Evolutionary conservation across 208 protist species (phyloP).

Genomic region (Leishmania amazonensis): DNA sequence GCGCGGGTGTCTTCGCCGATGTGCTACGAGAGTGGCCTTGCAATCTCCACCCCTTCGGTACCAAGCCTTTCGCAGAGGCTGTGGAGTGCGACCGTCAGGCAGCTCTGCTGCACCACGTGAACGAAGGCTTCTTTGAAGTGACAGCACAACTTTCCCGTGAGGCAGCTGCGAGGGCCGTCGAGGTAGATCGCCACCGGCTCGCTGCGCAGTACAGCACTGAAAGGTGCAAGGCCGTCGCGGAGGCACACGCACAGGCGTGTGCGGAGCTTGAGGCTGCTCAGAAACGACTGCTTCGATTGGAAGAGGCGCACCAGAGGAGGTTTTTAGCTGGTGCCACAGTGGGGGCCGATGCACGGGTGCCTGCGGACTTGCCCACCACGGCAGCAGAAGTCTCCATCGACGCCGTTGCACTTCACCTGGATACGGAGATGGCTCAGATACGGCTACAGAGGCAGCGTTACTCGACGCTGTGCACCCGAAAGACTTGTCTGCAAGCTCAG

Average conservation of each 20-base stretch:
- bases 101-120: constrained; percentile 17
- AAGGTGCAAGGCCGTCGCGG: background rate
- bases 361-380: background rate
- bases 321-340: background rate
- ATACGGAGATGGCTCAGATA: constrained; percentile 15
- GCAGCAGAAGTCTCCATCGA: background rate
- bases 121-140: constrained; percentile 11
- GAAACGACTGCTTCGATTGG: background rate
- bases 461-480: constrained; percentile 7
- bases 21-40: background rate
- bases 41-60: background rate
- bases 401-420: constrained; percentile 9
- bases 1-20: background rate
- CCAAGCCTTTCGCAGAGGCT: background rate
- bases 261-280: constrained; percentile 8
- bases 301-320: background rate
- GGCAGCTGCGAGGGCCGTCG: constrained; percentile 1
- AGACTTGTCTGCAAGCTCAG: constrained; percentile 2
- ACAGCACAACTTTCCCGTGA: constrained; percentile 1
- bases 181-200: constrained; percentile 8
- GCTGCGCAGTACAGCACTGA: constrained; percentile 6
- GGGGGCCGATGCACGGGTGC: background rate
- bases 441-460: constrained; percentile 11
- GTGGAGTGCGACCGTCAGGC: constrained; percentile 7
- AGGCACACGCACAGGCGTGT: background rate